Conservation (phyloP, 306 rosid genomes). For the Pyrus betulifolia region DNA sequence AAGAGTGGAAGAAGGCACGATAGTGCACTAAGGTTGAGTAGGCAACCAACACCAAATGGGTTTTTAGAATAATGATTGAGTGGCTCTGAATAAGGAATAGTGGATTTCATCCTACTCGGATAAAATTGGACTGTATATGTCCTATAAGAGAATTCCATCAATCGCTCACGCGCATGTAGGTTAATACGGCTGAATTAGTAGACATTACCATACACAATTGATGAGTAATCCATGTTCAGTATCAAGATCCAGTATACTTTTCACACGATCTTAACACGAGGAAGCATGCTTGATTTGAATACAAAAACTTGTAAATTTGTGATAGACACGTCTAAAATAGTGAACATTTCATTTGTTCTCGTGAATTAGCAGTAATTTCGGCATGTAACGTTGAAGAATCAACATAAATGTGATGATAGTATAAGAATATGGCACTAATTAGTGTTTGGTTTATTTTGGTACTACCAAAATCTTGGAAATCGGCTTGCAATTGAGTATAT, state of each 20-base stretch:
- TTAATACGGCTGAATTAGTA: no score
- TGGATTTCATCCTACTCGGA: no score
- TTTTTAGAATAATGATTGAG: no score
- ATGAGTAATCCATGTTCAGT: no score
- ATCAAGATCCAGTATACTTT: no score
- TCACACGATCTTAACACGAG: no score
- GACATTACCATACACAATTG: no score
- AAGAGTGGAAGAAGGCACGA: background rate
- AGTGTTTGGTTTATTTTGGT: conserved; percentile 15
- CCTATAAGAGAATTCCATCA: no score
- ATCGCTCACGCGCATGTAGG: no score
- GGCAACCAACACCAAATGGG: no score
- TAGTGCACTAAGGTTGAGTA: background rate
- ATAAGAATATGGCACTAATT: conserved; percentile 5
- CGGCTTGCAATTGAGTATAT: conserved; percentile 27
- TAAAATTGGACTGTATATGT: no score
- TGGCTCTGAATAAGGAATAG: no score
- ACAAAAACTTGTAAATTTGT: background rate
- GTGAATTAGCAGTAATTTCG: background rate
- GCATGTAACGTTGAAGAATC: background rate
- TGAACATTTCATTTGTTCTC: background rate
- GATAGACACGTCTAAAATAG: background rate
- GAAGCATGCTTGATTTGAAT: background rate
- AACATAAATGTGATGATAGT: conserved; percentile 13
- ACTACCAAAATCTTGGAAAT: conserved; percentile 9